Percentiles rank a stretch among this genome's conserved stretches.
Conservation (phyloP, 345 rosid genomes). For the Euphorbia pulcherrima region DNA sequence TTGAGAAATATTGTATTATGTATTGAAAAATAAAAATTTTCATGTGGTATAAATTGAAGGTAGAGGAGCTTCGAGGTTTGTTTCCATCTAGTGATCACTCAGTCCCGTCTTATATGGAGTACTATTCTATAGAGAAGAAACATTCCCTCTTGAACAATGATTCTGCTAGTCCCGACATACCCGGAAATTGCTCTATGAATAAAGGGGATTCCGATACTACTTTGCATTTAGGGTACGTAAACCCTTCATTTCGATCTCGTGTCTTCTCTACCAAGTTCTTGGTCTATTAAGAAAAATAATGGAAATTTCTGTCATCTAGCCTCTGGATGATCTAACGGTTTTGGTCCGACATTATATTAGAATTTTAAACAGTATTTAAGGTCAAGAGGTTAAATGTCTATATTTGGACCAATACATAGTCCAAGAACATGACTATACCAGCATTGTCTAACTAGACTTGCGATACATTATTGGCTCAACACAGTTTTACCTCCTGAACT, state of each 20-base stretch:
- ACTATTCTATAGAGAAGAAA: slow-evolving; percentile 48
- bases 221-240: slow-evolving; percentile 82
- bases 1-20: neutral
- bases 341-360: too few relatives aligned
- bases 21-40: neutral
- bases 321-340: too few relatives aligned
- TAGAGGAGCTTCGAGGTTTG: slow-evolving; percentile 73
- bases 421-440: too few relatives aligned
- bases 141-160: slow-evolving; percentile 32
- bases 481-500: too few relatives aligned
- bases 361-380: too few relatives aligned
- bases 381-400: too few relatives aligned
- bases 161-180: slow-evolving; percentile 35
- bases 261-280: too few relatives aligned
- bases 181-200: slow-evolving; percentile 35
- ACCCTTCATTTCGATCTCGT: neutral
- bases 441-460: too few relatives aligned
- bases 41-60: slow-evolving; percentile 34
- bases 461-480: too few relatives aligned
- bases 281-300: too few relatives aligned
- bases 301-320: too few relatives aligned
- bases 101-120: slow-evolving; percentile 48
- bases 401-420: too few relatives aligned
- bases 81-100: slow-evolving; percentile 43
- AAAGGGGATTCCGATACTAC: slow-evolving; percentile 80